Evolutionary conservation across 441 rosid species (phyloP), one percentile per base, ranked within the genome.

Genomic region (Omphalea diandra): DNA sequence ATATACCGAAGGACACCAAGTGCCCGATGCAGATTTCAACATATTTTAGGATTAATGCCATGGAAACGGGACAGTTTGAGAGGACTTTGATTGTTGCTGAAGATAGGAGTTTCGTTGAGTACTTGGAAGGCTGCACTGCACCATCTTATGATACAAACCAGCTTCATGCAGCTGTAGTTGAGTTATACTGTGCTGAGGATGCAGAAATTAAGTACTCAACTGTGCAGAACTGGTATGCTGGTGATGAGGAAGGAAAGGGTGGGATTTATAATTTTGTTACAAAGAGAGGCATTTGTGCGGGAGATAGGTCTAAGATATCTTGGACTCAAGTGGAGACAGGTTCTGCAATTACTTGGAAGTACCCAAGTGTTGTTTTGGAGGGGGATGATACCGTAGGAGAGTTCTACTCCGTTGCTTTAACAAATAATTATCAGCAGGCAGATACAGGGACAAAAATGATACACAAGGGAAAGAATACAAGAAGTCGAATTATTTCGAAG

Each of bases 241-340:
- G 99, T 17, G 91, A 92, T 69, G 97, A 87, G 76, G 73, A 92
- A 74, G 99, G 98, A 40, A 90, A 67, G 6, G 99, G 99, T 10
- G 97, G 99, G 76, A 81, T 94, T 50, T 94, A 87, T 72, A 94
- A 94, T 79, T 94, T 92, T 59, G 99, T 94, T 70, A 90, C 98
- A 0, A 94, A 94, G 84, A 83, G 98, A 29, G 99, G 98, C 38
- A 77, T 89, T 69, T 92, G 99, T 22, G 93, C 96, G 0, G 96
- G 96, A 12, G 79, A 83, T 75, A 80, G 83, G 38, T 90, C 99
- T 7, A 94, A 88, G 70, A 92, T 94, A 73, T 94, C 98, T 0
- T 94, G 99, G 99, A 94, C 99, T 43, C 97, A 91, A 76, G 97
- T 91, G 76, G 98, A 94, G 83, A 94, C 97, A 0, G 97, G 98